phyloP scores from a whole-genome alignment of 2,329 filamentous ascomycete species.

The Kalmusia sp. region DNA sequence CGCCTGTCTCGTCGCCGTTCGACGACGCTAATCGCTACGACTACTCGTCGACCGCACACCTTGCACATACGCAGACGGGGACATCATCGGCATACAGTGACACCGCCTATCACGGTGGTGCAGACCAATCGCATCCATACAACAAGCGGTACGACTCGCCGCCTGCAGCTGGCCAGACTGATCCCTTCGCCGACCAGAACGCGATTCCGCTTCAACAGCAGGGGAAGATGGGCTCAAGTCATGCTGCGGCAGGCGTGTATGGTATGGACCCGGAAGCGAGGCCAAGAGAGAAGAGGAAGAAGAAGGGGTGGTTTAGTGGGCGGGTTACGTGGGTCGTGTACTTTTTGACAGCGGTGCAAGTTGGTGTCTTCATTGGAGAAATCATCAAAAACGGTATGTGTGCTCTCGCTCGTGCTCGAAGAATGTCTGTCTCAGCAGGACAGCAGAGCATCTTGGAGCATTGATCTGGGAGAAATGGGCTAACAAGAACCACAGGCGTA shows the following conservation, averaged over 20 bases:
- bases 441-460: not conserved
- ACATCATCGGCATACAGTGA: conserved; percentile 64
- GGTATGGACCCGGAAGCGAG: conserved; percentile 50
- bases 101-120: conserved; percentile 65
- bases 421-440: not conserved
- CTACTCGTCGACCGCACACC: conserved; percentile 46
- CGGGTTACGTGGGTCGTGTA: conserved; percentile 83
- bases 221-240: conserved; percentile 45
- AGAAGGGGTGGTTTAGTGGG: conserved; percentile 63
- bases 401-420: not conserved
- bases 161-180: conserved; percentile 60
- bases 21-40: conserved; percentile 55
- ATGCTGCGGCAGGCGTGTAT: conserved; percentile 33
- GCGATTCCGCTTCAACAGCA: conserved; percentile 55
- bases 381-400: conserved; percentile 79
- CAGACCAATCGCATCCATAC: conserved; percentile 40
- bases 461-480: not conserved
- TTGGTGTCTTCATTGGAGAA: conserved; percentile 88
- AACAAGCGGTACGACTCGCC: conserved; percentile 44
- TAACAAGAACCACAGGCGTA: conserved; percentile 58
- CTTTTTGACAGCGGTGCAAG: conserved; percentile 75
- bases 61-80: conserved; percentile 40
- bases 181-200: conserved; percentile 57
- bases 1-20: conserved; percentile 42
- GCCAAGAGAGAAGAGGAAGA: conserved; percentile 37